Evolutionary conservation across 2,329 filamentous ascomycete species (phyloP).

Genomic region (Aureobasidium sp.): DNA sequence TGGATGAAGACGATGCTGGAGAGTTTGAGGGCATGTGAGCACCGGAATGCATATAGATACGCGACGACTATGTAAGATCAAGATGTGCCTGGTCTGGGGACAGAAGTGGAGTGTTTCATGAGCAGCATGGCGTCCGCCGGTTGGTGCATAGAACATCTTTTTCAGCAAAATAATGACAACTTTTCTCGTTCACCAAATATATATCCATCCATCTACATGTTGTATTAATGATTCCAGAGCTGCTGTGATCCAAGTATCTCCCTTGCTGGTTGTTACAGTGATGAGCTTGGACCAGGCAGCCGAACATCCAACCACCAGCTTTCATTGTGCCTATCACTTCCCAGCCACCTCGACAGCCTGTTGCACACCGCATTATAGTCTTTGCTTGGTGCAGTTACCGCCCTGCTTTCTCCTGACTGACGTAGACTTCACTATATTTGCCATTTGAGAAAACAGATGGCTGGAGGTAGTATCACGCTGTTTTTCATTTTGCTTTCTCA

Average conservation of each 20-base stretch:
- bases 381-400: conserved; percentile 6
- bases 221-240: neutral
- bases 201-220: neutral
- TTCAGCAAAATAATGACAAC: conserved; percentile 12
- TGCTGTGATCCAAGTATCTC: neutral
- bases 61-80: conserved; percentile 6
- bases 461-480: conserved; percentile 8
- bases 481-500: conserved; percentile 8
- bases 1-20: conserved; percentile 85
- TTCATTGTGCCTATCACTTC: conserved; percentile 3
- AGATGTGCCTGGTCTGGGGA: neutral
- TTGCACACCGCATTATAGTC: conserved; percentile 13
- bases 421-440: conserved; percentile 11
- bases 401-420: conserved; percentile 3
- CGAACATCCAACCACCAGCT: conserved; percentile 8
- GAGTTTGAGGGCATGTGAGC: conserved; percentile 87
- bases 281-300: conserved; percentile 4
- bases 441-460: conserved; percentile 6
- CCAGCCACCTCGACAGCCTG: conserved; percentile 12
- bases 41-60: neutral
- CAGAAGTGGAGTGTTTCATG: neutral
- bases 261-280: neutral
- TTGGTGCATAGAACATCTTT: conserved; percentile 12
- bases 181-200: neutral
- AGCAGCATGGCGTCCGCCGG: conserved; percentile 11